Evolutionary conservation across 768 basidiomycete genomes (phyloP).

Genomic region (Hygrophoropsis aurantiaca): DNA sequence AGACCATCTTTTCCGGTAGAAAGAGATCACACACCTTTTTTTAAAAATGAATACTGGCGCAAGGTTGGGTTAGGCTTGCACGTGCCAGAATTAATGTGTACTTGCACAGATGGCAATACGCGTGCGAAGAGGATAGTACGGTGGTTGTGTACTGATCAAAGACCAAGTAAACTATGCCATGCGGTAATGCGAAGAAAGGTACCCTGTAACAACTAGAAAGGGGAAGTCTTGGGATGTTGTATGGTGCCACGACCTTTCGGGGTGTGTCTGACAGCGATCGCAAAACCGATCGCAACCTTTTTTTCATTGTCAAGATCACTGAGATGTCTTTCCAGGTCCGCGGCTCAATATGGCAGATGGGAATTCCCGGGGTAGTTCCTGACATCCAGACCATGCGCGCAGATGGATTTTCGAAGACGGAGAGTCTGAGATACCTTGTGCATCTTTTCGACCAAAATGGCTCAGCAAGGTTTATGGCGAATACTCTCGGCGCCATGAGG

Average conservation of each 20-base stretch:
- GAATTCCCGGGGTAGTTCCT: conserved; percentile 3
- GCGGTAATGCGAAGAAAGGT: too few species aligned
- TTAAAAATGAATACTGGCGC: too few species aligned
- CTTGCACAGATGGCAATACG: background rate
- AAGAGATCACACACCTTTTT: too few species aligned
- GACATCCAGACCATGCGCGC: background rate
- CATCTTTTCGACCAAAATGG: background rate
- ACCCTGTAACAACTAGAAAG: too few species aligned
- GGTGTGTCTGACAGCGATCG: background rate
- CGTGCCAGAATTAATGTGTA: background rate
- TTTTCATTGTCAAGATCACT: background rate
- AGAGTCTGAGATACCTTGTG: background rate
- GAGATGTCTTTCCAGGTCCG: conserved; percentile 4
- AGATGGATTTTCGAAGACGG: background rate
- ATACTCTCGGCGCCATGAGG: conserved; percentile 17
- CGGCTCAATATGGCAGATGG: conserved; percentile 1
- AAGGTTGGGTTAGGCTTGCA: conserved; percentile 5
- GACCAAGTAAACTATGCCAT: background rate
- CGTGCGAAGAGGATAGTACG: conserved; percentile 1
- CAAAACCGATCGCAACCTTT: background rate
- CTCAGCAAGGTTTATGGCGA: background rate
- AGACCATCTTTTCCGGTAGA: too few species aligned
- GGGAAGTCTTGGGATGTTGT: too few species aligned
- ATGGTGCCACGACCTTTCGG: too few species aligned
- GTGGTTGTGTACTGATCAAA: conserved; percentile 1